These are phyloP conservation scores for Henningerozyma blattae DNA, from an alignment of 805 yeast genomes.

Conservation along the genomic window DNA sequence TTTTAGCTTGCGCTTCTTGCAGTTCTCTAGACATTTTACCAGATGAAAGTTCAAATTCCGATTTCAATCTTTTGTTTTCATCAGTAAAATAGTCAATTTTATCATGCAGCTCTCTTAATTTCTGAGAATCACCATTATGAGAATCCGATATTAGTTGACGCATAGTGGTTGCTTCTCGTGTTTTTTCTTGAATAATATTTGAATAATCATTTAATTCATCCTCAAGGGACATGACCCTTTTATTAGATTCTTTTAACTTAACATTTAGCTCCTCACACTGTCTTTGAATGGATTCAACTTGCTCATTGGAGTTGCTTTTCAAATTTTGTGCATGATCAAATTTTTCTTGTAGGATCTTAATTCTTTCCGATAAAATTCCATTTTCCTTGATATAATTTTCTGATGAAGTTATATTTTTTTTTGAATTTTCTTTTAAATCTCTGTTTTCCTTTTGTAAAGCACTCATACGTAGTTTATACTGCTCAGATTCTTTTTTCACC, in stretches of 20 bases:
- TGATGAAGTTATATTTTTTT: slow-evolving; percentile 27
- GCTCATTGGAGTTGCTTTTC: slow-evolving; percentile 30
- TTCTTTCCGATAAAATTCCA: slow-evolving; percentile 31
- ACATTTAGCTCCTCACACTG: slow-evolving; percentile 63
- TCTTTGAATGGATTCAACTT: slow-evolving; percentile 40
- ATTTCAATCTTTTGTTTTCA: slow-evolving; percentile 50
- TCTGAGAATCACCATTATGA: slow-evolving; percentile 43
- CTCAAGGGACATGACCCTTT: slow-evolving; percentile 52
- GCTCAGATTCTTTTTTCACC: slow-evolving; percentile 23
- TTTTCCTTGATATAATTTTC: slow-evolving; percentile 27
- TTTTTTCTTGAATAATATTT: slow-evolving; percentile 63
- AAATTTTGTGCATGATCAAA: slow-evolving; percentile 27
- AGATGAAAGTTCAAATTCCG: slow-evolving; percentile 34
- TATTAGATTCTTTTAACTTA: slow-evolving; percentile 53
- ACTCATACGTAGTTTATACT: slow-evolving; percentile 20
- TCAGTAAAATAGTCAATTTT: slow-evolving; percentile 41
- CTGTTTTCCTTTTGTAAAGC: slow-evolving; percentile 28
- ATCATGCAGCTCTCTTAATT: slow-evolving; percentile 42
- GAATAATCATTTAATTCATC: slow-evolving; percentile 76
- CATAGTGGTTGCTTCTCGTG: slow-evolving; percentile 64
- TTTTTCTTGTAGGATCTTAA: slow-evolving; percentile 27
- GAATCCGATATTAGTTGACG: slow-evolving; percentile 56
- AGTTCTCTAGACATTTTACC: slow-evolving; percentile 53
- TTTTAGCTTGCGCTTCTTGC: slow-evolving; percentile 43
- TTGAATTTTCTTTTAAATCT: slow-evolving; percentile 26